Percentiles rank a stretch among this genome's conserved stretches.
Evolutionary conservation across 2,329 filamentous ascomycete genomes (phyloP).

Genomic region (Aspergillus spinulosporus): DNA sequence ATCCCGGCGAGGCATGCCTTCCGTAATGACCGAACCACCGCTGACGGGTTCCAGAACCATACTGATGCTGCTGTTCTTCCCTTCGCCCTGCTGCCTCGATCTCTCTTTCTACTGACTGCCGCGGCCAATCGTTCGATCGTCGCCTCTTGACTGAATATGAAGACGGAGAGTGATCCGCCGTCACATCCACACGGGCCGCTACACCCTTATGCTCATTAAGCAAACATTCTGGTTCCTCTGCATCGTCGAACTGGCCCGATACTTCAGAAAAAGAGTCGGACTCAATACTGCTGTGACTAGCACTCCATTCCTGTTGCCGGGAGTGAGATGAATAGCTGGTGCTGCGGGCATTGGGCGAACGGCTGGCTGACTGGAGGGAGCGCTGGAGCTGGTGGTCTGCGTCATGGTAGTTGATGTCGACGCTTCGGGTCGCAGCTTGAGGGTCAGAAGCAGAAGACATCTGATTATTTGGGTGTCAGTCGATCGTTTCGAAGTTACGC

Average conservation of each 20-base stretch:
- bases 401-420: background rate
- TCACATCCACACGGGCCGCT: background rate
- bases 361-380: conserved; percentile 22
- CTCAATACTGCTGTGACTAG: conserved; percentile 21
- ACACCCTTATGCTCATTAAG: conserved; percentile 18
- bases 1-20: conserved; percentile 16
- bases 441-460: conserved; percentile 8
- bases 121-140: conserved; percentile 48
- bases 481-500: background rate
- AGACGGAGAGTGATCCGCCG: conserved; percentile 18
- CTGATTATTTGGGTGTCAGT: conserved; percentile 9
- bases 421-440: background rate
- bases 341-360: conserved; percentile 14
- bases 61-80: background rate
- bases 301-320: conserved; percentile 13
- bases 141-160: conserved; percentile 44
- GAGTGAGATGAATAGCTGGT: conserved; percentile 18
- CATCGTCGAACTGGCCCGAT: conserved; percentile 39
- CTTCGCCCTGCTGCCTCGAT: conserved; percentile 21
- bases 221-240: conserved; percentile 29
- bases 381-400: conserved; percentile 24
- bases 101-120: conserved; percentile 16
- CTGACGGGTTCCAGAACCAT: background rate
- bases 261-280: conserved; percentile 33
- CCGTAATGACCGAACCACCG: conserved; percentile 19